Evolutionary conservation across 306 rosid species (phyloP), one percentile per base, ranked within the genome.

Genomic region (Inga oerstediana): DNA sequence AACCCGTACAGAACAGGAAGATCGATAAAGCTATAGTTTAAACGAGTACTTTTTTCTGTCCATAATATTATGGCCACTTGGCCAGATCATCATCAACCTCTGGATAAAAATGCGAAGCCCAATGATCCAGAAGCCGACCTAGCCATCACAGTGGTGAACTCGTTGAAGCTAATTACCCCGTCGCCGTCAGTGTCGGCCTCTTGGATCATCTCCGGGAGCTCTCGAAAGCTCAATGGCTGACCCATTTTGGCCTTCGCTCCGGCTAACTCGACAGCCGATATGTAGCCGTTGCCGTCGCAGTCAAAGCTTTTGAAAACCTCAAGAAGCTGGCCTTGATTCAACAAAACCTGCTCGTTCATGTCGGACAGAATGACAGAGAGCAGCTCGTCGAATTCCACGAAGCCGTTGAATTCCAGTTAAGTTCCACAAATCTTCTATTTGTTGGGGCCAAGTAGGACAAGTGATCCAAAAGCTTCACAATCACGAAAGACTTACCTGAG

Each of bases 241-340:
- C 90, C 91, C 88, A 90, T 86, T 73, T 88, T 90, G 41, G 91
- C 90, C 93, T 87, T 87, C 8, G 90, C 82, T 4, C 88, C 84
- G 0, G 90, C 90, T 5, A 90, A 74, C 83, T 90, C 89, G 10
- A 85, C 88, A 4, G 88, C 88, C 3, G 91, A 75, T 4, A 90
- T 88, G 64, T 82, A 83, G 17, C 91, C 91, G 1, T 90, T 88
- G 1, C 88, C 89, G 7, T 90, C 91, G 5, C 88, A 78, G 27
- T 88, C 93, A 13, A 90, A 87, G 27, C 88, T 77, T 27, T 84
- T 85, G 30, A 87, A 90, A 30, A 90, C 86, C 86, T 91, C 87
- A 16, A 82, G 59, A 32, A 89, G 92, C 14, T 89, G 92, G 46
- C 79, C 78, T 37, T 88, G 89, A 73, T 84, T 84, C 75, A 73